phyloP scores from a whole-genome alignment of 148 eudicot species.

The Persicaria tinctoria region DNA sequence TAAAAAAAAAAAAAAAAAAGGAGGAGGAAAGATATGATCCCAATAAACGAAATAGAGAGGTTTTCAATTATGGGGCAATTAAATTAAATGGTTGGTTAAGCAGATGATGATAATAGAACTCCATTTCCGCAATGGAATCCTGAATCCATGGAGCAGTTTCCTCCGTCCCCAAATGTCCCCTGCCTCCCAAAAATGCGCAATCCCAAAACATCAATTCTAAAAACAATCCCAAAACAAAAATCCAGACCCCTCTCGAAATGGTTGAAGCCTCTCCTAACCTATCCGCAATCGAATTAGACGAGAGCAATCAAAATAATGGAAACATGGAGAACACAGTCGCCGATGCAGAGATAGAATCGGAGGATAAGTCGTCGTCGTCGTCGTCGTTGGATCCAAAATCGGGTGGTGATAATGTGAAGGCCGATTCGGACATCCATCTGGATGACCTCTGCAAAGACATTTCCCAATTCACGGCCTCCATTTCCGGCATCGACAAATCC shows the following conservation, averaged over 20 bases:
- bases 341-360: background rate
- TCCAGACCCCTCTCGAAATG: background rate
- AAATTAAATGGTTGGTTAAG: no score
- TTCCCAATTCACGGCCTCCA: constrained; percentile 26
- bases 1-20: no score
- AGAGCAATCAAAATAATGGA: background rate
- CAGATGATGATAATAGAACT: no score
- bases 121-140: no score
- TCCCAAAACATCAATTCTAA: background rate
- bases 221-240: background rate
- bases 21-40: no score
- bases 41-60: no score
- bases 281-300: background rate
- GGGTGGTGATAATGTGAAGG: background rate
- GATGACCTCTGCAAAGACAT: constrained; percentile 32
- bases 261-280: background rate
- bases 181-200: background rate
- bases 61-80: no score
- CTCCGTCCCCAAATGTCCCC: background rate
- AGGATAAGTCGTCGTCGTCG: background rate
- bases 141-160: background rate
- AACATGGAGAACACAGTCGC: background rate
- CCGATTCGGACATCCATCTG: constrained; percentile 15
- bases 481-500: constrained; percentile 21
- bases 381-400: no score